These are phyloP conservation scores for Lachancea fermentati DNA, from an alignment of 805 yeast species.

Conservation along the genomic window DNA sequence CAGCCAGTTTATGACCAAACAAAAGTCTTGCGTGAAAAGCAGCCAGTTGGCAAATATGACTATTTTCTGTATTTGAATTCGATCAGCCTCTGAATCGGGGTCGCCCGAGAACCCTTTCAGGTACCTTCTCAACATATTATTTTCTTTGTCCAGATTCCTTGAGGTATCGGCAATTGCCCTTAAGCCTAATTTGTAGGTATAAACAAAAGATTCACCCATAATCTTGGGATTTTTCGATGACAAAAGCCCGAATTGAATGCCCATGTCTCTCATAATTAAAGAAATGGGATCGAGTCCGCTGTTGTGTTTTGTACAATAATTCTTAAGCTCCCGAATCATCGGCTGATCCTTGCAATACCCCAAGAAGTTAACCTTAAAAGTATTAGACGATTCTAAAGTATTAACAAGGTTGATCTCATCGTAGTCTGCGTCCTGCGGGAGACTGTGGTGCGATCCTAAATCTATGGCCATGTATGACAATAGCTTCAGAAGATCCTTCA, in stretches of 20 bases:
- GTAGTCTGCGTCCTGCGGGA: constrained; percentile 10
- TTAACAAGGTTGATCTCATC: constrained; percentile 26
- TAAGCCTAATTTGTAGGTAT: constrained; percentile 22
- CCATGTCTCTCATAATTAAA: constrained; percentile 26
- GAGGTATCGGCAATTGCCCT: no score
- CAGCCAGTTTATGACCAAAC: constrained; percentile 2
- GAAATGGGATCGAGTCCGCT: constrained; percentile 26
- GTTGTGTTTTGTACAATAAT: constrained; percentile 20
- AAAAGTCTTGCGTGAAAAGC: constrained; percentile 2
- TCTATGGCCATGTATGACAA: constrained; percentile 29
- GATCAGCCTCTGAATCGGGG: no score
- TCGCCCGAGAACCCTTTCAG: no score
- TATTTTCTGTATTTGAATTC: no score
- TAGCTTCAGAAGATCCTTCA: constrained; percentile 23
- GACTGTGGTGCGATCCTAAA: constrained; percentile 9
- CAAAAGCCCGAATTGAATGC: constrained; percentile 24
- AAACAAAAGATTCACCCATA: constrained; percentile 24
- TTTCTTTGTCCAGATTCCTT: no score
- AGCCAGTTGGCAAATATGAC: constrained; percentile 1
- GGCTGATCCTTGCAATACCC: constrained; percentile 26
- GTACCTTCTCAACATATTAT: no score
- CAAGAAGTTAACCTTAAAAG: constrained; percentile 21
- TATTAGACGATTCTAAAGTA: constrained; percentile 19
- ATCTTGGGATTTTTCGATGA: constrained; percentile 19
- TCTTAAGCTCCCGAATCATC: constrained; percentile 5